These are phyloP conservation scores for Auricularia sp. DNA, from an alignment of 768 basidiomycete genomes.

Conservation along the genomic window DNA sequence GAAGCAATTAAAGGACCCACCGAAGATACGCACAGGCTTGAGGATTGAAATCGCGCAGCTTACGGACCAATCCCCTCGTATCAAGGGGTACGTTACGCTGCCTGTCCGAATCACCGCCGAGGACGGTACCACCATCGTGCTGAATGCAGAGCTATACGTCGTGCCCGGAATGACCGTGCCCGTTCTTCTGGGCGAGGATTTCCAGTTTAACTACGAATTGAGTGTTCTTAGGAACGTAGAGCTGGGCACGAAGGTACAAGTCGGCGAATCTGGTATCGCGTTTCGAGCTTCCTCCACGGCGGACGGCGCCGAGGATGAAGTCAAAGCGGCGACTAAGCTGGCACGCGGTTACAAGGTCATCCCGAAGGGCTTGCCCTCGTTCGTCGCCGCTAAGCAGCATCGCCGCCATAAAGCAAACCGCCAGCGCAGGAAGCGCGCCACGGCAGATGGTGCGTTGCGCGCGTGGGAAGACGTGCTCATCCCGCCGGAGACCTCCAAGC, in stretches of 20 bases:
- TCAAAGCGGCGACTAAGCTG: not conserved
- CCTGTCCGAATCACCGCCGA: constrained; percentile 5
- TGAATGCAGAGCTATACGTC: not conserved
- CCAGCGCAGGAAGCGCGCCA: not conserved
- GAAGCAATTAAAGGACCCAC: not conserved
- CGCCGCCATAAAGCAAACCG: not conserved
- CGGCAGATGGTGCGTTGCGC: not conserved
- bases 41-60: not conserved
- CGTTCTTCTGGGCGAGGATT: constrained; percentile 25
- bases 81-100: constrained; percentile 12
- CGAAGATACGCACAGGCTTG: not conserved
- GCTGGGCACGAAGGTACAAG: constrained; percentile 6
- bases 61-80: not conserved
- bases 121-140: not conserved
- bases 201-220: constrained; percentile 15
- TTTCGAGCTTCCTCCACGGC: constrained; percentile 9
- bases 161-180: constrained; percentile 21
- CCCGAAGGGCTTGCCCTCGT: not conserved
- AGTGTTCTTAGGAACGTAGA: constrained; percentile 8
- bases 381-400: not conserved
- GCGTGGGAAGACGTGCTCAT: not conserved
- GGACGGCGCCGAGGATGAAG: not conserved
- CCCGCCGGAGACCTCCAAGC: not conserved
- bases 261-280: constrained; percentile 9
- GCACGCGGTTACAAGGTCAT: not conserved